Conservation (phyloP, 2,329 filamentous ascomycete genomes). For the Metarhizium rileyi region DNA sequence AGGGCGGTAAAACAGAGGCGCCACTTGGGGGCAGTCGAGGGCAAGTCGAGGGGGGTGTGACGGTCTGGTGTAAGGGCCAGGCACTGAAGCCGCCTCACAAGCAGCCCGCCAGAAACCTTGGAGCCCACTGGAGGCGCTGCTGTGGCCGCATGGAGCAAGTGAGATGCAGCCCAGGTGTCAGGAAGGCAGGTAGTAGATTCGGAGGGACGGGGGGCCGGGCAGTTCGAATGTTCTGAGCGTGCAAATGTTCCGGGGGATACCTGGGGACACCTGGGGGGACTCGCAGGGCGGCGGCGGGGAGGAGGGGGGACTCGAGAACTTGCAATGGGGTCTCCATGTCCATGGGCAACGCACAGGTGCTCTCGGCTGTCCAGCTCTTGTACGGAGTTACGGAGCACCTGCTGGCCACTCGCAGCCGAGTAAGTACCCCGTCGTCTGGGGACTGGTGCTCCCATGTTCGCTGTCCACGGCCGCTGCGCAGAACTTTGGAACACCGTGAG, state of each 20-base stretch:
- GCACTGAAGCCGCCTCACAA: neutral
- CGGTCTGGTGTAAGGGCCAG: too few species aligned
- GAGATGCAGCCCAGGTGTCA: too few species aligned
- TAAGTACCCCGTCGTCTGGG: neutral
- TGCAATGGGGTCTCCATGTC: neutral
- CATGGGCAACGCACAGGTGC: neutral
- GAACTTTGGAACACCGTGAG: too few species aligned
- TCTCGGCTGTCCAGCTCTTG: neutral
- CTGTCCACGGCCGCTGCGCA: neutral
- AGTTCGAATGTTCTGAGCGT: too few species aligned
- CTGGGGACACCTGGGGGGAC: neutral
- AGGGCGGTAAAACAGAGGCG: slow-evolving; percentile 7
- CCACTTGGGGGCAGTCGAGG: neutral
- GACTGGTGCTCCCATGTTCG: neutral
- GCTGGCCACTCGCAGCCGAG: neutral
- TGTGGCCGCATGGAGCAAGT: neutral
- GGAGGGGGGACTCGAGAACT: neutral
- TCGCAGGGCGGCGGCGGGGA: neutral
- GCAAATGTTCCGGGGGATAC: too few species aligned
- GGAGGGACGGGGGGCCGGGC: too few species aligned
- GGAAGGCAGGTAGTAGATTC: neutral
- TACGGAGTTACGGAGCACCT: too few species aligned
- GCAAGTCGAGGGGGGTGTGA: neutral
- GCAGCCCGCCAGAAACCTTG: neutral
- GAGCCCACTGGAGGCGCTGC: neutral